phyloP scores from a whole-genome alignment of 305 asterid genomes.

The Fraxinus angustifolia region DNA sequence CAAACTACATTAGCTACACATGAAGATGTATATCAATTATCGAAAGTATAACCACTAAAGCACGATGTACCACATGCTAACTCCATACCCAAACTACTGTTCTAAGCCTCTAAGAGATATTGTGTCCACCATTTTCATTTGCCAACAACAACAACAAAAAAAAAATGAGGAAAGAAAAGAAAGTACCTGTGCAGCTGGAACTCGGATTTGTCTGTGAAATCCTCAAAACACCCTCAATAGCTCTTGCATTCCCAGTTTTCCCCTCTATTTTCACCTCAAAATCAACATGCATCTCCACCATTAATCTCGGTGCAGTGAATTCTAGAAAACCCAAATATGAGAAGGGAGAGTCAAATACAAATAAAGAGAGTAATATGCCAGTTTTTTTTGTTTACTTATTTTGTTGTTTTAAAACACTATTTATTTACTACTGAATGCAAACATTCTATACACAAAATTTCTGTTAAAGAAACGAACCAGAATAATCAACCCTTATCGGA shows the following conservation, averaged over 20 bases:
- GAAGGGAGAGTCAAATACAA: not conserved
- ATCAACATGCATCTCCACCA: slow-evolving; percentile 40
- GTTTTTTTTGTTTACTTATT: not conserved
- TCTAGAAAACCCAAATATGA: not conserved
- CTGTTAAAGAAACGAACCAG: no score
- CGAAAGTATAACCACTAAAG: no score
- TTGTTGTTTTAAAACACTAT: not conserved
- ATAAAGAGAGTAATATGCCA: not conserved
- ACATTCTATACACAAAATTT: no score
- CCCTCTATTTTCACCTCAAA: slow-evolving; percentile 37
- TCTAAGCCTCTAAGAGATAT: no score
- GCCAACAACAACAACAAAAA: not conserved
- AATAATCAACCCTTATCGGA: no score
- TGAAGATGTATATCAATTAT: no score
- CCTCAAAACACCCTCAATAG: slow-evolving; percentile 19
- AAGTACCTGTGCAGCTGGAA: slow-evolving; percentile 32
- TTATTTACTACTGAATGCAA: no score
- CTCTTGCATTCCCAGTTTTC: slow-evolving; percentile 25
- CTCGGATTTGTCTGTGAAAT: slow-evolving; percentile 22
- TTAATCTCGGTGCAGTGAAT: slow-evolving; percentile 9
- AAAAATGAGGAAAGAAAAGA: slow-evolving; percentile 12
- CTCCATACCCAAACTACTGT: no score
- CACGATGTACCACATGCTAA: no score
- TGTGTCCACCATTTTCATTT: not conserved
- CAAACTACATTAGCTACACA: no score